Conservation (phyloP, 2,329 filamentous ascomycete genomes). For the Colletotrichum higginsianum region DNA sequence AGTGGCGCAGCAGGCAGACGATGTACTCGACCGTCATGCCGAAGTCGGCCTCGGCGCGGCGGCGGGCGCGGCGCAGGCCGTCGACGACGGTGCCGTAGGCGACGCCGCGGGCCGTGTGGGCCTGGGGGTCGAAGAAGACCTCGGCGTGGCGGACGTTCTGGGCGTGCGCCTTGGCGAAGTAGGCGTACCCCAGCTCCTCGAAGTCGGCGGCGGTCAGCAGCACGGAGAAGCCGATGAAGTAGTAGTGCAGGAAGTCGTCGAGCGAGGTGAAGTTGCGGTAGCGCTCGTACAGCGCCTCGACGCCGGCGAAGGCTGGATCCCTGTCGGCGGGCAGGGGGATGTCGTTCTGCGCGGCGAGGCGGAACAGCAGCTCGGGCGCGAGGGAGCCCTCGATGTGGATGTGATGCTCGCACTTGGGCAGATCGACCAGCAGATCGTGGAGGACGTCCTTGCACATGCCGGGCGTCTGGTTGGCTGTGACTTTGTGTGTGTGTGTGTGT, state of each 20-base stretch:
- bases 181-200: conserved; percentile 79
- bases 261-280: conserved; percentile 79
- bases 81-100: conserved; percentile 73
- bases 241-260: conserved; percentile 84
- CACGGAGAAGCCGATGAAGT: conserved; percentile 82
- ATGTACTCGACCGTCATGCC: conserved; percentile 77
- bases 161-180: conserved; percentile 75
- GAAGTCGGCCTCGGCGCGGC: conserved; percentile 73
- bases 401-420: conserved; percentile 88
- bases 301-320: conserved; percentile 75
- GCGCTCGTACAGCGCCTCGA: conserved; percentile 70
- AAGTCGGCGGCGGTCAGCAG: conserved; percentile 78
- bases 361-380: conserved; percentile 78
- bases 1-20: conserved; percentile 80
- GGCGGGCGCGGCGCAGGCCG: conserved; percentile 74
- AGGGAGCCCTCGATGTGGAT: conserved; percentile 85
- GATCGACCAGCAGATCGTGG: conserved; percentile 72
- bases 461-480: conserved; percentile 1
- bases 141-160: conserved; percentile 81
- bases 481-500: conserved; percentile 7
- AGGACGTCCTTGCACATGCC: conserved; percentile 68
- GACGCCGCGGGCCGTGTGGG: conserved; percentile 76
- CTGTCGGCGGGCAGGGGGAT: conserved; percentile 68
- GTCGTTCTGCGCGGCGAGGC: conserved; percentile 76
- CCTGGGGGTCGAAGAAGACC: conserved; percentile 87